Conservation (phyloP, 805 yeast species). For the Starmerella sirachaensis region DNA sequence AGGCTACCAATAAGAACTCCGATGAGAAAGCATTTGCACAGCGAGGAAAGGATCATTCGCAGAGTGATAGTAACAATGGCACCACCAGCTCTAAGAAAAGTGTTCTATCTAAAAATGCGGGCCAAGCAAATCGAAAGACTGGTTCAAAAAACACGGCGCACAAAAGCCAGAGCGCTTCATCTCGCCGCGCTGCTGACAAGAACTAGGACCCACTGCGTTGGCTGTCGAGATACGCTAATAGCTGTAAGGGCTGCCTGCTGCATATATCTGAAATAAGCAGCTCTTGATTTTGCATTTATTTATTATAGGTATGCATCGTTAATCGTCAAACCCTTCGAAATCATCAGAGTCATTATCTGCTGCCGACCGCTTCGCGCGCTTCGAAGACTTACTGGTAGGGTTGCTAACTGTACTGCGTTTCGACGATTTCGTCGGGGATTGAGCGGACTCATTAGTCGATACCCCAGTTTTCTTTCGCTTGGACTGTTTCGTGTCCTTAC, state of each 20-base stretch:
- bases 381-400: background rate
- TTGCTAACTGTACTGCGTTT: background rate
- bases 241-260: no score
- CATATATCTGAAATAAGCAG: background rate
- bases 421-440: background rate
- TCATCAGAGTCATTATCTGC: constrained; percentile 1
- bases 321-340: constrained; percentile 11
- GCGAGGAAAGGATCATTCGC: no score
- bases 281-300: background rate
- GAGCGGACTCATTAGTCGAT: no score
- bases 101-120: background rate
- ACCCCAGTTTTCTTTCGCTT: no score
- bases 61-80: no score
- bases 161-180: background rate
- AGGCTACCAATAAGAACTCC: no score
- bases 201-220: no score
- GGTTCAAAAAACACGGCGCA: background rate
- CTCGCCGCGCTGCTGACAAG: no score
- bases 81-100: no score
- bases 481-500: background rate
- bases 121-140: background rate
- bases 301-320: background rate
- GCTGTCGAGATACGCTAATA: no score
- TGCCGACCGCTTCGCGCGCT: no score
- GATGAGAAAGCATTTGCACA: no score